These are phyloP conservation scores for Microcos paniculata DNA, from an alignment of 345 rosid species.

Conservation along the genomic window DNA sequence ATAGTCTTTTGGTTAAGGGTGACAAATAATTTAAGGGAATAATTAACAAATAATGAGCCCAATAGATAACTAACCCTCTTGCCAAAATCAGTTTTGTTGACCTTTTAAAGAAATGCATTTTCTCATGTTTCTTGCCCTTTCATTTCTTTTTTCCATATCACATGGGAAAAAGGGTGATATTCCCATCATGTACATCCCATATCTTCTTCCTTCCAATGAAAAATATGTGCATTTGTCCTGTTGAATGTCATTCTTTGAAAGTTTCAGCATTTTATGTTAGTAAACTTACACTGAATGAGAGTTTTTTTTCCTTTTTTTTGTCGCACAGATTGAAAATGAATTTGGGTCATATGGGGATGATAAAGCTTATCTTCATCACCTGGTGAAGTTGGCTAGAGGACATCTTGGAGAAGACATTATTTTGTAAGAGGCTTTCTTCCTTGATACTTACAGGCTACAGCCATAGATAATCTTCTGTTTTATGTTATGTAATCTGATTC, in stretches of 20 bases:
- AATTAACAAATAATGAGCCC: neutral
- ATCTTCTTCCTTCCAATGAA: neutral
- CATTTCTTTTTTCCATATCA: neutral
- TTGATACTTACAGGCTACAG: constrained; percentile 8
- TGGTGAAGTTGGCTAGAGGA: constrained; percentile 57
- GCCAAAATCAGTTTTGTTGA: neutral
- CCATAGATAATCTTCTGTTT: neutral
- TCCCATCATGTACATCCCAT: neutral
- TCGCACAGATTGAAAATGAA: constrained; percentile 92
- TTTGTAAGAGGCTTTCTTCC: constrained; percentile 49
- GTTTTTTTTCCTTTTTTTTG: constrained; percentile 20
- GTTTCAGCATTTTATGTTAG: constrained; percentile 7
- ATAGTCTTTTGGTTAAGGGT: neutral
- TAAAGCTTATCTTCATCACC: constrained; percentile 71
- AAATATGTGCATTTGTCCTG: neutral
- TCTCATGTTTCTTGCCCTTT: neutral
- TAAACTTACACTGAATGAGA: neutral
- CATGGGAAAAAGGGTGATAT: neutral
- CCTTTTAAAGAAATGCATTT: neutral
- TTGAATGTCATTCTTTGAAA: constrained; percentile 15
- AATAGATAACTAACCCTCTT: neutral
- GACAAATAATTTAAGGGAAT: neutral
- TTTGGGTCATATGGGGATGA: constrained; percentile 95
- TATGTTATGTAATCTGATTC: constrained; percentile 10
- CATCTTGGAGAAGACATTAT: constrained; percentile 64